Evolutionary conservation across 2,329 filamentous ascomycete species (phyloP).

Genomic region (Penicillium griseofulvum): DNA sequence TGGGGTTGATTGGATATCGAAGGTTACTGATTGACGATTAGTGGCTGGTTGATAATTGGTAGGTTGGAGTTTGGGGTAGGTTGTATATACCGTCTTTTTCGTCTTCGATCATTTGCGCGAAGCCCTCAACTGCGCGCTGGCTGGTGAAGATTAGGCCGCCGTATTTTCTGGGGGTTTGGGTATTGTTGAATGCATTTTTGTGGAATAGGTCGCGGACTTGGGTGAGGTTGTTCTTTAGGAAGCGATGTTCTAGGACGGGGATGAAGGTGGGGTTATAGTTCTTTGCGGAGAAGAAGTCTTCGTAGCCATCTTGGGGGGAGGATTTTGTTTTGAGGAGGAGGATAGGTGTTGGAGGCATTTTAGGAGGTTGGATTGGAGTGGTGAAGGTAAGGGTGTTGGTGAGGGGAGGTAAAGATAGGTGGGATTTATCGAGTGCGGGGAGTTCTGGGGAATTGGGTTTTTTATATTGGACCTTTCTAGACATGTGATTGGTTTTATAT

Average conservation of each 20-base stretch:
- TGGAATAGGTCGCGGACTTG: slow-evolving; percentile 37
- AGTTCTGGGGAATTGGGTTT: neutral
- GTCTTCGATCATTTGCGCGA: slow-evolving; percentile 36
- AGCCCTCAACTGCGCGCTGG: slow-evolving; percentile 49
- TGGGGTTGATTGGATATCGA: slow-evolving; percentile 25
- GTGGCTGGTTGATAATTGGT: too few relatives aligned
- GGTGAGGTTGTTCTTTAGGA: slow-evolving; percentile 37
- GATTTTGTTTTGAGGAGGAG: slow-evolving; percentile 51
- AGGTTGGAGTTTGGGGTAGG: neutral
- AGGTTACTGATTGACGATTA: slow-evolving; percentile 2
- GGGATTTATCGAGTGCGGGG: slow-evolving; percentile 3
- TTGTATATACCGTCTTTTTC: slow-evolving; percentile 28
- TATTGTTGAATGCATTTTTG: slow-evolving; percentile 27
- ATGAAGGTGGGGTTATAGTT: slow-evolving; percentile 42
- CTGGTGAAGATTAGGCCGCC: slow-evolving; percentile 52
- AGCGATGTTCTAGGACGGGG: slow-evolving; percentile 48
- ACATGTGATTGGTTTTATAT: neutral
- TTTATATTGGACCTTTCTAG: neutral
- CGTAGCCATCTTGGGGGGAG: slow-evolving; percentile 44
- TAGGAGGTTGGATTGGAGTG: neutral
- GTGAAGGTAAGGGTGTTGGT: neutral
- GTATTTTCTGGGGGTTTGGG: slow-evolving; percentile 28
- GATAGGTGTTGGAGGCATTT: slow-evolving; percentile 28
- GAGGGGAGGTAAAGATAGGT: neutral
- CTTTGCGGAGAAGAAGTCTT: slow-evolving; percentile 43